Conservation (phyloP, 148 eudicot species). For the Agrostemma githago region DNA sequence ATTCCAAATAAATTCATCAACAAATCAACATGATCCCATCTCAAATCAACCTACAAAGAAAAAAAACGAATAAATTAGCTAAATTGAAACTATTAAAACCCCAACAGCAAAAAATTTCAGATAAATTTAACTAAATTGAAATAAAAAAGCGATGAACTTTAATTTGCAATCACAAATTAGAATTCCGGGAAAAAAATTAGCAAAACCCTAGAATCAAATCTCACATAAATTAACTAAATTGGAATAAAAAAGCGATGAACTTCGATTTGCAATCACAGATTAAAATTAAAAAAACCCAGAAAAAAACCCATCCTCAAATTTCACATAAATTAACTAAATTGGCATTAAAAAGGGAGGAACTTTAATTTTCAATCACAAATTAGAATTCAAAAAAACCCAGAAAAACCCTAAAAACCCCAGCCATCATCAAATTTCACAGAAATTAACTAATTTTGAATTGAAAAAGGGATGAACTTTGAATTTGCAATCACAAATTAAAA, state of each 20-base stretch:
- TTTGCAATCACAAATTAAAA: neutral
- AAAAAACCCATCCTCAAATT: neutral
- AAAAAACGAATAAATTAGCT: neutral
- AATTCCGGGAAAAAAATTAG: too few relatives aligned
- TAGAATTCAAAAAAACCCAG: neutral
- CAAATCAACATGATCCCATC: constrained; percentile 12
- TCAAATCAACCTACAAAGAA: constrained; percentile 8
- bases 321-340: neutral
- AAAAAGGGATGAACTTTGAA: neutral
- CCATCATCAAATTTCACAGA: neutral
- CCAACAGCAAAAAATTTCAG: neutral
- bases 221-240: too few relatives aligned
- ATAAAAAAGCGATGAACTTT: too few relatives aligned
- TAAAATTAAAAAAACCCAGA: too few relatives aligned
- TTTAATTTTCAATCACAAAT: constrained; percentile 1
- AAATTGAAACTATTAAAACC: neutral
- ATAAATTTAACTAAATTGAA: too few relatives aligned
- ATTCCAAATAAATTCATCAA: constrained; percentile 2
- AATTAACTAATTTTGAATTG: too few relatives aligned
- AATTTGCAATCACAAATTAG: too few relatives aligned
- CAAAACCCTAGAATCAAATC: neutral
- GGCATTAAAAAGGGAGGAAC: neutral
- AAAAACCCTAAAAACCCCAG: too few relatives aligned
- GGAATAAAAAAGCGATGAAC: too few relatives aligned
- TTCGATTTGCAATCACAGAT: too few relatives aligned